Conservation (phyloP, 192 early-diverging fungal genomes). For the Coemansia sp. region DNA sequence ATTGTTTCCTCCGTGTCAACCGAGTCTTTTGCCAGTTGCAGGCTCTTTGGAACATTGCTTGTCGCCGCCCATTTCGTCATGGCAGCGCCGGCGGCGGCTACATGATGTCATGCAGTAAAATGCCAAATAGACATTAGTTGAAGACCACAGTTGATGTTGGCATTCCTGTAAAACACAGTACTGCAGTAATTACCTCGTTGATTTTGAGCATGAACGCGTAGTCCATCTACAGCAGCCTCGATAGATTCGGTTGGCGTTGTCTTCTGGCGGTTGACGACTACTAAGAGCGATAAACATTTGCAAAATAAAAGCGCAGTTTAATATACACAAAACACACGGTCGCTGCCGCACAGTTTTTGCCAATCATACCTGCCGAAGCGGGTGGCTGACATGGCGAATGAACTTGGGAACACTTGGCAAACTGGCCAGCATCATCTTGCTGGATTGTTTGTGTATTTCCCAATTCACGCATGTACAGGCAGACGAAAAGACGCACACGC, state of each 20-base stretch:
- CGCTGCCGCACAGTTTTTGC: conserved; percentile 4
- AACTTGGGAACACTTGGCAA: not conserved
- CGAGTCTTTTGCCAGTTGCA: conserved; percentile 13
- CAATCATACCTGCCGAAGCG: conserved; percentile 1
- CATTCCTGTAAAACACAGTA: not conserved
- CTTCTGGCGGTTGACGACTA: not conserved
- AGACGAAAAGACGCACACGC: not conserved
- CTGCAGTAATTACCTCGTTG: conserved; percentile 9
- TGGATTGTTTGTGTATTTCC: not conserved
- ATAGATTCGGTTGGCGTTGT: not conserved
- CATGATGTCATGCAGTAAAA: conserved; percentile 10
- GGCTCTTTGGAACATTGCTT: conserved; percentile 9
- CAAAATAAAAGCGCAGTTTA: not conserved
- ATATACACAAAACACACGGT: not conserved
- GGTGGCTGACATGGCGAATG: conserved; percentile 9
- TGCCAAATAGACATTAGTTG: not conserved
- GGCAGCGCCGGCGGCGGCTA: conserved; percentile 22
- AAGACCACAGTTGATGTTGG: not conserved
- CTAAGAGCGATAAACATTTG: not conserved
- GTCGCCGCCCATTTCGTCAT: conserved; percentile 15
- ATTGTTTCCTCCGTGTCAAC: conserved; percentile 26
- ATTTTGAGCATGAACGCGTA: conserved; percentile 4
- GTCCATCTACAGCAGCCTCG: not conserved
- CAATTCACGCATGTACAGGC: not conserved
- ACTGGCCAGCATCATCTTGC: not conserved